phyloP scores from a whole-genome alignment of 2,329 filamentous ascomycete genomes.

The Arthrobotrys megalospora region DNA sequence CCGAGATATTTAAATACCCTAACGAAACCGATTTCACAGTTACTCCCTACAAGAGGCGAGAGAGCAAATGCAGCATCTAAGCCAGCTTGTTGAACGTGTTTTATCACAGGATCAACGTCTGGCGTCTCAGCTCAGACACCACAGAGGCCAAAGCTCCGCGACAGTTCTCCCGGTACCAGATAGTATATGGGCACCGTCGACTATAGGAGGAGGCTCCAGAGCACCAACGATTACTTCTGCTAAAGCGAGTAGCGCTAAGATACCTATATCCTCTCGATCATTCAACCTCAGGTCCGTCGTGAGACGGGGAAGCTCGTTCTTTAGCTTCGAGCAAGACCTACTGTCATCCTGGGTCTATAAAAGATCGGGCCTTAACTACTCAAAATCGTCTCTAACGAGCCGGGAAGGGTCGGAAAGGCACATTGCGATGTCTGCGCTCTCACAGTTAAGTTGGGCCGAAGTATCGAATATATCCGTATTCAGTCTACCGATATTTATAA shows the following conservation, averaged over 20 bases:
- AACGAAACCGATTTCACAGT: neutral
- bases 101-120: slow-evolving; percentile 2
- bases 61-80: slow-evolving; percentile 13
- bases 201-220: too few species aligned
- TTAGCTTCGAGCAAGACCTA: slow-evolving; percentile 27
- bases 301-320: neutral
- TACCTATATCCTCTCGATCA: neutral
- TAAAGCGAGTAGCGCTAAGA: neutral
- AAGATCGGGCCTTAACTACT: neutral
- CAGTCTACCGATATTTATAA: slow-evolving; percentile 8
- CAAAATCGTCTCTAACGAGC: slow-evolving; percentile 10
- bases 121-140: neutral
- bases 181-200: neutral
- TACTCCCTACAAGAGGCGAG: slow-evolving; percentile 36
- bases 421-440: slow-evolving; percentile 9
- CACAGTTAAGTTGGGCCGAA: slow-evolving; percentile 4
- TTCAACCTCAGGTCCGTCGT: neutral
- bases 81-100: neutral
- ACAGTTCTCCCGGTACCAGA: slow-evolving; percentile 5
- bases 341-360: slow-evolving; percentile 29
- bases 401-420: slow-evolving; percentile 8
- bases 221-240: neutral
- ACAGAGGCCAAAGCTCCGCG: neutral
- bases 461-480: slow-evolving; percentile 42
- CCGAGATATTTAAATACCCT: too few species aligned